Base-by-base conservation (phyloP, 1,284 basidiomycete species). In the Ganoderma multipileum region DNA sequence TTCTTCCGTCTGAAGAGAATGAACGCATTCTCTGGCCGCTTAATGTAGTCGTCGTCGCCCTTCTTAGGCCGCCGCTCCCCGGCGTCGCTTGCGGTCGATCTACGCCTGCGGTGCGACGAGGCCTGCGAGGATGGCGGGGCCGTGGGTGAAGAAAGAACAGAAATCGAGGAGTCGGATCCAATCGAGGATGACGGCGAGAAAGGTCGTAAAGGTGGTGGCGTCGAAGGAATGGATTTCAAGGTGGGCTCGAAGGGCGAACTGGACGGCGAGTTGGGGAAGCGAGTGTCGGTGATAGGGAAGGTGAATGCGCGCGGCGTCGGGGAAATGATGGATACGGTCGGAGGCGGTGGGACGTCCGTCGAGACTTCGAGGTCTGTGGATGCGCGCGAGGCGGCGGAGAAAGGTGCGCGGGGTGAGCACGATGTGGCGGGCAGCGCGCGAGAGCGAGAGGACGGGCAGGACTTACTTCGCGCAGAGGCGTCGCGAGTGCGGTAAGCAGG, bases 11-110 rank as follows among this genome's bases (percentile, higher is more conserved):
- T 86, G 85, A 93, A 93, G 64, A 93, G 85, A 77, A 93, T 93
- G 84, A 93, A 93, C 28, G 91, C 91, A 76, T 93, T 93, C 81
- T 93, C 91, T 4, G 91, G 91, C 38, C 91, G 87, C 79, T 93
- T 93, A 81, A 93, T 87, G 77, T 93, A 93, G 78, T 91, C 90
- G 66, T 91, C 89, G 79, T 93, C 91, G 75, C 91, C 91, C 81
- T 89, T 91, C 81, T 87, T 91, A 6, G 91, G 91, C 71, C 91
- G 84, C 71, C 89, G 89, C 74, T 91, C 90, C 77, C 87, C 90
- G 80, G 83, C 80, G 63, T 87, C 86, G 79, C 83, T 84, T 58
- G 75, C 78, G 73, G 85, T 85, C 68, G 88, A 90, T 81, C 89
- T 90, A 79, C 89, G 86, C 63, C 88, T 87, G 79, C 87, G 87